Base-by-base conservation (phyloP, 306 rosid species). In the Malus fusca region DNA sequence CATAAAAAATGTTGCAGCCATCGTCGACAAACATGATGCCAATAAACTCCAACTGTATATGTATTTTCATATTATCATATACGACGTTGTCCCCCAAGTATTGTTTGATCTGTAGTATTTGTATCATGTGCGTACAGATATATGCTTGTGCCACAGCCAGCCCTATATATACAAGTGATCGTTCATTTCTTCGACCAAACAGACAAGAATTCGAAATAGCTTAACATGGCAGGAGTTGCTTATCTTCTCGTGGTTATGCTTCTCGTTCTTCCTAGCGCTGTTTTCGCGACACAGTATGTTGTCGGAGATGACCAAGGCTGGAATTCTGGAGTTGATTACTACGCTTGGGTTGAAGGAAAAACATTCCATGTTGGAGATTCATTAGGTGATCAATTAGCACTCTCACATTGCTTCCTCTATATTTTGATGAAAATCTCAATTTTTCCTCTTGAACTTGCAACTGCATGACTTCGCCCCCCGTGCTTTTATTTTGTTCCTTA, bases 271-370 rank as follows among this genome's bases (percentile, higher is more conserved):
- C 73, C 73, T 4, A 59, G 53, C 73, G 5, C 11, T 21, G 67
- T 53, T 10, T 66, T 37, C 11, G 79, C 58, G 26, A 18, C 35
- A 21, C 58, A 76, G n/a, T 66, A 75, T 53, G 22, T 66, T 7
- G 73, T 75, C 3, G 72, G 73, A 53, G 79, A 52, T 22, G 66
- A 35, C 11, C 26, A 52, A n/a, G 79, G 73, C 66, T 60, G 77
- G 61, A 12, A 74, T 43, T 65, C 42, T 28, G 68, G 42, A 43
- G n/a, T 74, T 4, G 44, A 66, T 66, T 66, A 35, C 43, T n/a
- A 53, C 17, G 56, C 66, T 22, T 75, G 72, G 73, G 37, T 71
- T 22, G 79, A 66, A 35, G 56, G 21, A 53, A 66, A 75, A 43
- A 75, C 25, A 0, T 53, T 75, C 71, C 42, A 66, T 37, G 73